Conservation (phyloP, 129 eudicot genomes). For the Helianthus annuus region HanXRQr2.0-SUNRISE NC_035442.2:156756593-156757092, state of each 20-base stretch:
- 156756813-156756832: constrained; percentile 41
- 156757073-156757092: no score
- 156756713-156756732: constrained; percentile 25
- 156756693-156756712: constrained; percentile 40
- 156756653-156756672: constrained; percentile 44
- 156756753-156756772: constrained; percentile 19
- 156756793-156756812: constrained; percentile 39
- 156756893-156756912: no score
- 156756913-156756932: no score
- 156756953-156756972: no score
- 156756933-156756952: no score
- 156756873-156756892: background rate
- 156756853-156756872: background rate
- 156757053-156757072: no score
- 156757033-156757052: no score
- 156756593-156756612: background rate
- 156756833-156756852: constrained; percentile 23
- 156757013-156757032: no score
- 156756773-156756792: constrained; percentile 17
- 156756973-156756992: no score
- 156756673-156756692: constrained; percentile 37
- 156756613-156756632: constrained; percentile 30
- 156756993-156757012: no score
- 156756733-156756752: background rate
- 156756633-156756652: constrained; percentile 32